phyloP scores from a whole-genome alignment of 2,329 filamentous ascomycete species.

The Fusarium sororula region DNA sequence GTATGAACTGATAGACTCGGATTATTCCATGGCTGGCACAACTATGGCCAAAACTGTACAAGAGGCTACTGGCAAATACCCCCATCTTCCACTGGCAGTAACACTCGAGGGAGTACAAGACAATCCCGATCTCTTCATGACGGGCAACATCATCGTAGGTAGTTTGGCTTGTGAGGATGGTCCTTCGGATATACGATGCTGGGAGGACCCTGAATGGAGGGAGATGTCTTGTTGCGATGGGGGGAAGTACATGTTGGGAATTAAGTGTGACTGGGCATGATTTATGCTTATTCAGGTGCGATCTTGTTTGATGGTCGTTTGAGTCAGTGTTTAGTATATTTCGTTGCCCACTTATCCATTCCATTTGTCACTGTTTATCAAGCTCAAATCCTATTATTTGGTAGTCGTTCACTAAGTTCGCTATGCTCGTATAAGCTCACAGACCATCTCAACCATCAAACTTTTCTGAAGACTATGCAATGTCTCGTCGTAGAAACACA shows the following conservation, averaged over 20 bases:
- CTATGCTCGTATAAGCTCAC: neutral
- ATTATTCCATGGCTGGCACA: too few species aligned
- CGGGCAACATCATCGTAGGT: neutral
- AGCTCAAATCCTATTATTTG: neutral
- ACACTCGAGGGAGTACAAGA: too few species aligned
- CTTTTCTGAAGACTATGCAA: neutral
- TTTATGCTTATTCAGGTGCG: too few species aligned
- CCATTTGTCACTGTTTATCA: neutral
- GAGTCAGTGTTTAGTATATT: neutral
- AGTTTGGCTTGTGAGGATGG: neutral
- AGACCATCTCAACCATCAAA: neutral
- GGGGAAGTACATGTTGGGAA: neutral
- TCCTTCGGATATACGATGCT: neutral
- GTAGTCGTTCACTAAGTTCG: neutral
- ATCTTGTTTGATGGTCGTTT: neutral
- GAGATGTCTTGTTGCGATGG: neutral
- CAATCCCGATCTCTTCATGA: too few species aligned
- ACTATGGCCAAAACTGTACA: too few species aligned
- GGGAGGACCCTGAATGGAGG: neutral
- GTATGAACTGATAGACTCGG: too few species aligned
- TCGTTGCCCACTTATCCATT: accelerated
- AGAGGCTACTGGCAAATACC: too few species aligned
- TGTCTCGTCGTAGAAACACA: conserved; percentile 18
- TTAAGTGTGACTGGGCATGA: neutral
- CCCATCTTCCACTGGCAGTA: too few species aligned